Evolutionary conservation across 495 filamentous ascomycete species (phyloP).

Genomic region (Talaromyces nanjingensis): DNA sequence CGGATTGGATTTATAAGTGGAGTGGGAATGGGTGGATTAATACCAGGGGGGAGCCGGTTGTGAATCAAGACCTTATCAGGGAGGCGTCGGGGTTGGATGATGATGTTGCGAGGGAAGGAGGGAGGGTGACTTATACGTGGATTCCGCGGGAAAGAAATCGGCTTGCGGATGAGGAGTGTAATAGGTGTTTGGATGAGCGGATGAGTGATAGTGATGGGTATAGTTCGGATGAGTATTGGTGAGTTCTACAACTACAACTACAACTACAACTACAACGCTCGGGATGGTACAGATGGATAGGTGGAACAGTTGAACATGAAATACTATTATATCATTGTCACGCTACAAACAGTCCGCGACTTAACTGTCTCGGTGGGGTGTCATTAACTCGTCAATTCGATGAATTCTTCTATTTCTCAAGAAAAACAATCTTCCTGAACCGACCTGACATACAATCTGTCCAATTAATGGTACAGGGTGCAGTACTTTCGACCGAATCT

Average conservation of each 20-base stretch:
- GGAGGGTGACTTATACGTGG: conserved; percentile 19
- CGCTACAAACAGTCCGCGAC: not conserved
- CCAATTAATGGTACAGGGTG: not conserved
- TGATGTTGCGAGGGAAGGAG: conserved; percentile 20
- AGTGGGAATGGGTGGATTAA: not conserved
- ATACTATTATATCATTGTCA: not conserved
- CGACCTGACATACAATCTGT: not conserved
- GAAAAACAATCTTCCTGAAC: conserved; percentile 7
- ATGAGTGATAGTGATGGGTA: not conserved
- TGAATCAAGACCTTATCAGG: not conserved
- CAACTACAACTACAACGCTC: too few species aligned
- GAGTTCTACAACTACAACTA: not conserved
- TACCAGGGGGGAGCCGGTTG: not conserved
- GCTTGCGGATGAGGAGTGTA: not conserved
- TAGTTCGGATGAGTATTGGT: not conserved
- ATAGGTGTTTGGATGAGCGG: not conserved
- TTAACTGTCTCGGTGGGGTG: not conserved
- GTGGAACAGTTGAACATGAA: not conserved
- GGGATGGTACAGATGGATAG: too few species aligned
- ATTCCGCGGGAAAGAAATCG: not conserved
- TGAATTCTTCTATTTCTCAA: conserved; percentile 4
- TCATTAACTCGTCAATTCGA: conserved; percentile 7
- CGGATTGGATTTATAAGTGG: conserved; percentile 3
- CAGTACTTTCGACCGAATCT: not conserved
- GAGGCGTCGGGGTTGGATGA: conserved; percentile 21